Evolutionary conservation across 1,284 basidiomycete species (phyloP).

Genomic region (Coniferiporia sulphurascens): DNA sequence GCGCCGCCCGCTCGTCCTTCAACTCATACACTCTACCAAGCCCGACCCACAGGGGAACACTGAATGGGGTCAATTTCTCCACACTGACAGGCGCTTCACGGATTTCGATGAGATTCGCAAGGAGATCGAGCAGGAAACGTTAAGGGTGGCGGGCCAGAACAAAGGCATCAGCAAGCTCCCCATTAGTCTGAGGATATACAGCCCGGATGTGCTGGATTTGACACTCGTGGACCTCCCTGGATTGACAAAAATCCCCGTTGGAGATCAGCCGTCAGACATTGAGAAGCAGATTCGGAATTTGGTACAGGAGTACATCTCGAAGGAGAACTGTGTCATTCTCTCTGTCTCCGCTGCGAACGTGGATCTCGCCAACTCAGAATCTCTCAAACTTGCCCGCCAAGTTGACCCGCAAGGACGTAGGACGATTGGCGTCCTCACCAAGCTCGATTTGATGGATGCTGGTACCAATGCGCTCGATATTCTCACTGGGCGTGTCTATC

Average conservation of each 20-base stretch:
- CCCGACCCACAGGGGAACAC: conserved; percentile 46
- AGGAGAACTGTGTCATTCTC: conserved; percentile 96
- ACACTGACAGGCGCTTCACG: conserved; percentile 93
- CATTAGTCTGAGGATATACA: conserved; percentile 92
- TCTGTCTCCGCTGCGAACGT: conserved; percentile 97
- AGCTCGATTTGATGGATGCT: conserved; percentile 98
- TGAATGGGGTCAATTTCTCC: conserved; percentile 97
- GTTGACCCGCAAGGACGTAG: conserved; percentile 95
- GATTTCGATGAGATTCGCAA: conserved; percentile 92
- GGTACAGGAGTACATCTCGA: conserved; percentile 92
- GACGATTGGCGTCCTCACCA: conserved; percentile 95
- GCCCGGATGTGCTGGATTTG: conserved; percentile 91
- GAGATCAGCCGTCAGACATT: conserved; percentile 89
- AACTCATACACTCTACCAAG: conserved; percentile 85
- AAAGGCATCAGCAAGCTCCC: conserved; percentile 97
- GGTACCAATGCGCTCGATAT: conserved; percentile 97
- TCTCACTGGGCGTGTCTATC: conserved; percentile 93
- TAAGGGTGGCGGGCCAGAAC: conserved; percentile 96
- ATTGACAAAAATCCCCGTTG: conserved; percentile 65
- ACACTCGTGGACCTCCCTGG: conserved; percentile 96
- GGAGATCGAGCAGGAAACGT: conserved; percentile 98
- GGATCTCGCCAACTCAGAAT: conserved; percentile 97
- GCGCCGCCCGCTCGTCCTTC: conserved; percentile 89
- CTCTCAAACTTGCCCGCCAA: conserved; percentile 91
- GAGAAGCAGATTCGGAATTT: conserved; percentile 94